Conservation (phyloP, 208 protist species). For the Acanthamoeba royreba region DNA sequence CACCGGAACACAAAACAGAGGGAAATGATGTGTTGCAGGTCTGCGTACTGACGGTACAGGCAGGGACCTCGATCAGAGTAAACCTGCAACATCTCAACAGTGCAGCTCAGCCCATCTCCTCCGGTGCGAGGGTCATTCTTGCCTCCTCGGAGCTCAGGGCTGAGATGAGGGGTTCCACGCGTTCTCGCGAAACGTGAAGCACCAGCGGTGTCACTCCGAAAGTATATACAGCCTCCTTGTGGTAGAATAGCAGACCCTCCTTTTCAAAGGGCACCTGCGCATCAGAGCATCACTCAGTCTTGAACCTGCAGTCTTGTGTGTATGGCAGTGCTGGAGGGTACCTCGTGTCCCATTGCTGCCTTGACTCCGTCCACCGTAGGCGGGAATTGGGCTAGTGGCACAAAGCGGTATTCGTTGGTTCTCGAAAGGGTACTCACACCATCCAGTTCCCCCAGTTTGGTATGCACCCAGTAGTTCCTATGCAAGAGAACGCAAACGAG, state of each 20-base stretch:
- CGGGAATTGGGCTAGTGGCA: background rate
- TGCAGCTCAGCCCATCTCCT: background rate
- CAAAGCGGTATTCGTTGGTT: conserved; percentile 18
- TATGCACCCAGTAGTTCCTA: conserved; percentile 34
- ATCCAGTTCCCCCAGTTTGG: background rate
- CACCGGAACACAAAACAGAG: too few species aligned
- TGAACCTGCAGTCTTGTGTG: too few species aligned
- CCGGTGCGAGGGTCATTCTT: background rate
- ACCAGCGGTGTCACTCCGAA: conserved; percentile 78
- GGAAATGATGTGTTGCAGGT: too few species aligned
- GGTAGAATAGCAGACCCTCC: conserved; percentile 64
- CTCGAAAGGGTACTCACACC: background rate
- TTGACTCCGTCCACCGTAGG: background rate
- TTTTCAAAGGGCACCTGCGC: background rate
- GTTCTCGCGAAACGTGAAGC: conserved; percentile 84
- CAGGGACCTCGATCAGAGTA: too few species aligned
- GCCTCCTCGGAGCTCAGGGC: background rate
- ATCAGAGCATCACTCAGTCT: background rate
- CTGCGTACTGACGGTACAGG: too few species aligned
- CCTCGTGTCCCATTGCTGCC: background rate
- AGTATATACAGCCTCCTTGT: conserved; percentile 58
- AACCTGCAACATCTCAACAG: too few species aligned
- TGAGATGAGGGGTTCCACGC: conserved; percentile 69
- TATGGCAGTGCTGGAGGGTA: background rate
- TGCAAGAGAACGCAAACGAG: background rate